phyloP scores from a whole-genome alignment of 805 yeast genomes.

The Saccharomycopsis synnaedendra region DNA sequence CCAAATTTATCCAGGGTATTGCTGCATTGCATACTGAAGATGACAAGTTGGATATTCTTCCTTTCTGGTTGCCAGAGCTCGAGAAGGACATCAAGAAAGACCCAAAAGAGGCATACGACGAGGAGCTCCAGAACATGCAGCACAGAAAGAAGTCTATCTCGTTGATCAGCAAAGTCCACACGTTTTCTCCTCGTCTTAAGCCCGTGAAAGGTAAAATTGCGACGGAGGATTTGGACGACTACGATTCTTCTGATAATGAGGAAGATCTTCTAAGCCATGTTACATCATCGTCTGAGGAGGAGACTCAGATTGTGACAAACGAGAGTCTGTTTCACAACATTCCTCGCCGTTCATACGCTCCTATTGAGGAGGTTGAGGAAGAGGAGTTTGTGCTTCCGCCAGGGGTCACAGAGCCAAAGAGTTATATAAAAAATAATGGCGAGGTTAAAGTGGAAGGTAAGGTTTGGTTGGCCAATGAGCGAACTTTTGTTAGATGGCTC shows the following conservation, averaged over 20 bases:
- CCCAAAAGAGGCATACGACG: slow-evolving; percentile 70
- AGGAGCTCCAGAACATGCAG: slow-evolving; percentile 42
- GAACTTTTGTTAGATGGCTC: slow-evolving; percentile 94
- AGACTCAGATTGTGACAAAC: not conserved
- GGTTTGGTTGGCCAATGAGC: slow-evolving; percentile 97
- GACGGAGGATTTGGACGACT: slow-evolving; percentile 37
- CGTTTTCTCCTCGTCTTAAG: slow-evolving; percentile 18
- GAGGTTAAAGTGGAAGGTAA: slow-evolving; percentile 93
- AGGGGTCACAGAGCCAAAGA: slow-evolving; percentile 77
- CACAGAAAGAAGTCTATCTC: slow-evolving; percentile 29
- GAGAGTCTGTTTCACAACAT: not conserved
- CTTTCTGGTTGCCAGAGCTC: slow-evolving; percentile 90
- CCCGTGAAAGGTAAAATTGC: not conserved
- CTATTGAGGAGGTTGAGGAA: slow-evolving; percentile 60
- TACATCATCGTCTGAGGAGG: slow-evolving; percentile 20
- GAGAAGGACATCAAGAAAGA: slow-evolving; percentile 67
- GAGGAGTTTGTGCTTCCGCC: slow-evolving; percentile 79
- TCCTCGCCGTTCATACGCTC: slow-evolving; percentile 3
- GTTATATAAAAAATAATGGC: slow-evolving; percentile 76
- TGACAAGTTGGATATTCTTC: slow-evolving; percentile 79
- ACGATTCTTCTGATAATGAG: slow-evolving; percentile 38
- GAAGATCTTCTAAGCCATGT: slow-evolving; percentile 21
- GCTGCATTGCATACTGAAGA: slow-evolving; percentile 82
- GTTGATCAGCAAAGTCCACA: slow-evolving; percentile 27
- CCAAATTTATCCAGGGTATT: slow-evolving; percentile 88